Base-by-base conservation (phyloP, 805 yeast genomes). In the Saccharomyces paradoxus region DNA sequence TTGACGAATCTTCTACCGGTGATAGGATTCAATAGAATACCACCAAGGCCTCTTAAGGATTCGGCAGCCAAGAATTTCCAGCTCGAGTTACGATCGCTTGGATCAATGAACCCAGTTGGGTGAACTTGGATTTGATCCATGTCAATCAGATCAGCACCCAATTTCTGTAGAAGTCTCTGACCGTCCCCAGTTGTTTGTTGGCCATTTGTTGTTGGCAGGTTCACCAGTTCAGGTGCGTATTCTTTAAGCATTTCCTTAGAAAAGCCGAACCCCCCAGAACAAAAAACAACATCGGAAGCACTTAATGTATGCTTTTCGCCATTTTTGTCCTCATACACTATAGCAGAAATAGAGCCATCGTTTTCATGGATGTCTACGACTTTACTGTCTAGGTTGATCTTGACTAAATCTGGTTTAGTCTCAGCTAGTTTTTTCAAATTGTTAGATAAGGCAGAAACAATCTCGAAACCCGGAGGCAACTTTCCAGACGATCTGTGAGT, bases 401-500 rank as follows among this genome's bases (percentile, higher is more conserved):
- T 65, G 1, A 80, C 65, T 46, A 67, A 56, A 12, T 57, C 61
- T 10, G 68, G 66, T 2, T 63, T 59, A 3, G 56, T 55, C 31
- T 70, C 66, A 5, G 72, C 64, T n/a, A 65, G 53, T 5, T 62
- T 57, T 37, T 76, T 68, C 12, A 80, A 56, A 31, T 65, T 66
- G 47, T 72, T 72, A 46, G 74, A 69, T 50, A 81, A 63, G 4
- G 78, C 72, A 5, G 79, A 75, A 1, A 82, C 72, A 17, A 82
- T 80, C 48, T 81, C 84, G 66, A 75, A 79, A 0, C 86, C 86
- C 3, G 86, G 86, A 13, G 85, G 84, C 17, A 79, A 63, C 12
- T 73, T 74, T 1, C 76, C 75, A 7, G 80, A 78, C 1, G 95
- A 91, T 61, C 95, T 77, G 67, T 88, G 96, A 1, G 96, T 88